Evolutionary conservation across 495 filamentous ascomycete genomes (phyloP).

Genomic region (Tuber aestivum): DNA sequence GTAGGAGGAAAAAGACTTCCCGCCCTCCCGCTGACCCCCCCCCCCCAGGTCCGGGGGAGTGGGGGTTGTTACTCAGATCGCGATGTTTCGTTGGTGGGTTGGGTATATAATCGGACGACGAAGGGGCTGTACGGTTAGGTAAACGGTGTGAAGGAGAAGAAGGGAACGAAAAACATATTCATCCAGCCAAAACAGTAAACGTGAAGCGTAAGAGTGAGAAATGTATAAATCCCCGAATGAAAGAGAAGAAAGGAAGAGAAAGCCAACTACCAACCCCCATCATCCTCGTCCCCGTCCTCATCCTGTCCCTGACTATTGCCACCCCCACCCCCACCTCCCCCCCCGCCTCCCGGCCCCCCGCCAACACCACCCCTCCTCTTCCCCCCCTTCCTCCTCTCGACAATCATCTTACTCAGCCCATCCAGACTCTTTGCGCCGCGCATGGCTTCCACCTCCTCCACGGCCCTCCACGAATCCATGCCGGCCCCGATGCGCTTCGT

Average conservation of each 20-base stretch:
- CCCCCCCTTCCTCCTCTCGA: constrained; percentile 25
- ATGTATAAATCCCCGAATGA: not conserved
- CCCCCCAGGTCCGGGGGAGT: not conserved
- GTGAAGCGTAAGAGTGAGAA: not conserved
- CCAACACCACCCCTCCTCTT: constrained; percentile 5
- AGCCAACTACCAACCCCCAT: not conserved
- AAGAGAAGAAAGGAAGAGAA: not conserved
- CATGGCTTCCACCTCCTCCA: constrained; percentile 31
- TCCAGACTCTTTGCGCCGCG: constrained; percentile 35
- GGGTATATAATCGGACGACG: not conserved
- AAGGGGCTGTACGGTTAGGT: not conserved
- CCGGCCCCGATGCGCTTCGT: constrained; percentile 31
- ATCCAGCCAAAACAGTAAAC: not conserved
- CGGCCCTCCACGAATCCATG: constrained; percentile 22
- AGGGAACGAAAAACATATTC: not conserved
- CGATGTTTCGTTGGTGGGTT: not conserved
- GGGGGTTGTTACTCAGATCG: not conserved
- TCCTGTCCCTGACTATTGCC: constrained; percentile 11
- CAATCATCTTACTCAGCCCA: constrained; percentile 37
- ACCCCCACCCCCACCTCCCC: constrained; percentile 18
- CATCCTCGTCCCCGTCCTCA: not conserved
- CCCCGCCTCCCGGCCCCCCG: too few species aligned
- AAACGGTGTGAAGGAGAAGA: not conserved
- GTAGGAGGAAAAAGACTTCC: not conserved
- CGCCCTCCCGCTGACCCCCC: not conserved